Percentiles rank a stretch among this genome's conserved stretches.
Conservation (phyloP, 306 rosid genomes). For the Citrullus mucosospermus region DNA sequence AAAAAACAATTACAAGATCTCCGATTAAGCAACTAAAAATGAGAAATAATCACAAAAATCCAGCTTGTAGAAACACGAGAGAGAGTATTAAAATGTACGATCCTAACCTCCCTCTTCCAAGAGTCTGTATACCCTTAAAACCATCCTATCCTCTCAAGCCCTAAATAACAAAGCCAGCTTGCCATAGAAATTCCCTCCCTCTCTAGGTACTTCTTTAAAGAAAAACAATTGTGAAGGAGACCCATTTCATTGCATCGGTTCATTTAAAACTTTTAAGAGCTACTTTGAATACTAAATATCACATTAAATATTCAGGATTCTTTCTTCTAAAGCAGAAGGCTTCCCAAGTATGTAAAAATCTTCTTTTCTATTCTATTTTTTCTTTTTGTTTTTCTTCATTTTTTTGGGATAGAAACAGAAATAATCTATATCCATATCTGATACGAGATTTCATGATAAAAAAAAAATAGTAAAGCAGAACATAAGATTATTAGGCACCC, state of each 20-base stretch:
- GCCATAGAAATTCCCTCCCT: background rate
- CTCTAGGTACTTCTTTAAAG: background rate
- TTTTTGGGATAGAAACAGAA: too few relatives aligned
- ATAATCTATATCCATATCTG: background rate
- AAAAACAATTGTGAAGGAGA: background rate
- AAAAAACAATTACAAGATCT: background rate
- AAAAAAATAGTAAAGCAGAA: background rate
- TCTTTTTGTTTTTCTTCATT: too few relatives aligned
- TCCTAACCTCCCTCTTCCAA: background rate
- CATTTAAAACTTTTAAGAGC: background rate
- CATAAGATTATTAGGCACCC: background rate
- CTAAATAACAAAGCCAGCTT: background rate
- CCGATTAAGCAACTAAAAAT: background rate
- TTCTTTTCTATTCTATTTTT: too few relatives aligned
- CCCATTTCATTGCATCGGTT: background rate
- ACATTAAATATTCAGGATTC: background rate
- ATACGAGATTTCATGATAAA: background rate
- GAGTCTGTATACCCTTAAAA: background rate
- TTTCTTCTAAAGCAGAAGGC: too few relatives aligned
- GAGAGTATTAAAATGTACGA: background rate
- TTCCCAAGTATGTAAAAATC: too few relatives aligned
- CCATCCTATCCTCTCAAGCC: background rate
- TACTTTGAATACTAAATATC: background rate
- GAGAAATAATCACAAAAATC: background rate
- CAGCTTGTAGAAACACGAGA: background rate